Evolutionary conservation across 1,139 yeast genomes (phyloP), one percentile per base, ranked within the genome.

Genomic region (Wickerhamomyces sp.): DNA sequence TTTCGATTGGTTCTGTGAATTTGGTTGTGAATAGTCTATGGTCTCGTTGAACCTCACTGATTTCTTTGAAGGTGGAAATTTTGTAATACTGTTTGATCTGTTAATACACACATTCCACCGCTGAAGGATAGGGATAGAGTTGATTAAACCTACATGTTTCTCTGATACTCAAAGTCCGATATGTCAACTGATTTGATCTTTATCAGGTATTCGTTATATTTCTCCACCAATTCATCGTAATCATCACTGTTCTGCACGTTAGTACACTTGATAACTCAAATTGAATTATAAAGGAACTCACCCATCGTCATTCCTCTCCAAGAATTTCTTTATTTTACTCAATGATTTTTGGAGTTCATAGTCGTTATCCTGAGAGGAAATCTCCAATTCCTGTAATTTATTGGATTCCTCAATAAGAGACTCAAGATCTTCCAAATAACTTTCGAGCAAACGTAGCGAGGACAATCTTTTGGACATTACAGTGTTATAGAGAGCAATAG

Each of bases 321-420:
- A 41, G 20, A 61, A 64, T 28, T 51, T 51, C 18, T 51, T 54
- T 20, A 70, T 56, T 44, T 68, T 64, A 26, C 54, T 54, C 34
- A 79, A 51, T 20, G 64, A 57, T 32, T 61, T 62, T 22, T 66
- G 62, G 26, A 80, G 52, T 39, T 77, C 85, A 36, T 61, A 62
- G 44, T 73, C 75, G 40, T 76, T 85, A 32, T 70, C 65, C 7
- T 64, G 55, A 1, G 79, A 68, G 3, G 81, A 79, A 16, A 68
- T 64, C 23, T 38, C 44, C n/a, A 48, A 17, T 13, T 35, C 39
- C 14, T 28, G 33, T 5, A 49, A 31, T 28, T 52, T 37, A 15
- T 39, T 32, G 3, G 46, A 38, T 24, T 51, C 55, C 18, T 49
- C 55, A 6, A 45, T 32, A 6, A 42, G 32, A 1, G 44, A 36